phyloP scores from a whole-genome alignment of 257 asterid species.

The Echium plantagineum region DNA sequence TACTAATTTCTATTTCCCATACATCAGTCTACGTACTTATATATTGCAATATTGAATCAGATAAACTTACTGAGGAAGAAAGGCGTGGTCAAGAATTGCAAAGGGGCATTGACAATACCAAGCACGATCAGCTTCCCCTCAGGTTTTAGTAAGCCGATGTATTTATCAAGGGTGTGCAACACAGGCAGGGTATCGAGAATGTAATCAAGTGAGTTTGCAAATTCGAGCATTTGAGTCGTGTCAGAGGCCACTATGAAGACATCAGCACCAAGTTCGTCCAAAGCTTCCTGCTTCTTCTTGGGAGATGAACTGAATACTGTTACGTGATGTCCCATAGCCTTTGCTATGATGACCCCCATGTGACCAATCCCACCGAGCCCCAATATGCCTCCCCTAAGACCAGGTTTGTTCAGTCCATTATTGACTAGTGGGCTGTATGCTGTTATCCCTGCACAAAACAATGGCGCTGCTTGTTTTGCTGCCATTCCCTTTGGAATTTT shows the following conservation, averaged over 20 bases:
- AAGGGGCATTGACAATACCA: slow-evolving; percentile 61
- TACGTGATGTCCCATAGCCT: slow-evolving; percentile 68
- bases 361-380: slow-evolving; percentile 86
- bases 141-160: slow-evolving; percentile 43
- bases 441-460: slow-evolving; percentile 66
- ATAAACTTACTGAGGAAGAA: slow-evolving; percentile 54
- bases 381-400: slow-evolving; percentile 53
- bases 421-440: slow-evolving; percentile 59
- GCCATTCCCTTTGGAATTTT: slow-evolving; percentile 66
- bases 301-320: slow-evolving; percentile 63
- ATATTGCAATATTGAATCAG: not conserved
- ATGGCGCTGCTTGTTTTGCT: slow-evolving; percentile 69
- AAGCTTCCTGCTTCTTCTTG: slow-evolving; percentile 49
- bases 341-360: slow-evolving; percentile 75
- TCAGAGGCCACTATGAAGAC: slow-evolving; percentile 56
- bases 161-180: slow-evolving; percentile 51
- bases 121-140: slow-evolving; percentile 63
- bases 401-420: slow-evolving; percentile 40
- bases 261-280: slow-evolving; percentile 60
- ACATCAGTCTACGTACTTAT: too few relatives aligned
- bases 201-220: slow-evolving; percentile 55
- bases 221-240: slow-evolving; percentile 27
- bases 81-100: slow-evolving; percentile 52
- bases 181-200: slow-evolving; percentile 70
- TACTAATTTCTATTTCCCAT: too few relatives aligned